Evolutionary conservation across 352 stramenopile genomes (phyloP).

Genomic region (Phytophthora fragariae): DNA sequence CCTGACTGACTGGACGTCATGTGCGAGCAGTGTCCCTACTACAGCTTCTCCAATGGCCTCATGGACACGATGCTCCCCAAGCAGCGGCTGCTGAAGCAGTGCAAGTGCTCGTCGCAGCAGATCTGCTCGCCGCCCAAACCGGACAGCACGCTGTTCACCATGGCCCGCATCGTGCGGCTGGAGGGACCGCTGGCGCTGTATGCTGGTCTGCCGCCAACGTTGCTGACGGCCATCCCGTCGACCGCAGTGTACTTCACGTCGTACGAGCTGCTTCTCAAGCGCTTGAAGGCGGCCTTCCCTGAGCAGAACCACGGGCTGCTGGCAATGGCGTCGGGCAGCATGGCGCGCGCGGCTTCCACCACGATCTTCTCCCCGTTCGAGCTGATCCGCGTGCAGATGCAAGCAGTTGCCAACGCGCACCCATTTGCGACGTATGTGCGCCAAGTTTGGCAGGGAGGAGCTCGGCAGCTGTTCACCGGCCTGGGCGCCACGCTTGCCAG

Average conservation of each 20-base stretch:
- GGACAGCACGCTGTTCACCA: slow-evolving; percentile 65
- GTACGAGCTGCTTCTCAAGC: slow-evolving; percentile 86
- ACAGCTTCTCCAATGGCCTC: slow-evolving; percentile 83
- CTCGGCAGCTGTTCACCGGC: slow-evolving; percentile 66
- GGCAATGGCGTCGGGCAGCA: slow-evolving; percentile 57
- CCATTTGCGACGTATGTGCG: slow-evolving; percentile 59
- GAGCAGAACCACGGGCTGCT: slow-evolving; percentile 48
- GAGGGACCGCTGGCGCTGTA: slow-evolving; percentile 78
- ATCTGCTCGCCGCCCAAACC: slow-evolving; percentile 49
- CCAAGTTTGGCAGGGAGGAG: slow-evolving; percentile 48
- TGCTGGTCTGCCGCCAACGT: slow-evolving; percentile 85
- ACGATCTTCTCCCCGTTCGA: slow-evolving; percentile 88
- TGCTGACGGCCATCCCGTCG: slow-evolving; percentile 93
- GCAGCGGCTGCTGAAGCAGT: slow-evolving; percentile 56
- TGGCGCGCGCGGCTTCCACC: slow-evolving; percentile 60
- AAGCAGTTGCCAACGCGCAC: slow-evolving; percentile 63
- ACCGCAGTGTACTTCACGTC: slow-evolving; percentile 95
- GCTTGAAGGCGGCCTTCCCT: slow-evolving; percentile 48
- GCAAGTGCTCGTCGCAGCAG: slow-evolving; percentile 59
- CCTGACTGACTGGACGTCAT: slow-evolving; percentile 13
- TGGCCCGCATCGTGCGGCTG: slow-evolving; percentile 67
- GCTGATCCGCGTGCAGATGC: slow-evolving; percentile 89
- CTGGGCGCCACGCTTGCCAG: slow-evolving; percentile 91
- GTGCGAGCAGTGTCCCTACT: slow-evolving; percentile 64
- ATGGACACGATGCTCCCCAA: slow-evolving; percentile 87